Base-by-base conservation (phyloP, 495 filamentous ascomycete species). In the Annulohypoxylon nitens region DNA sequence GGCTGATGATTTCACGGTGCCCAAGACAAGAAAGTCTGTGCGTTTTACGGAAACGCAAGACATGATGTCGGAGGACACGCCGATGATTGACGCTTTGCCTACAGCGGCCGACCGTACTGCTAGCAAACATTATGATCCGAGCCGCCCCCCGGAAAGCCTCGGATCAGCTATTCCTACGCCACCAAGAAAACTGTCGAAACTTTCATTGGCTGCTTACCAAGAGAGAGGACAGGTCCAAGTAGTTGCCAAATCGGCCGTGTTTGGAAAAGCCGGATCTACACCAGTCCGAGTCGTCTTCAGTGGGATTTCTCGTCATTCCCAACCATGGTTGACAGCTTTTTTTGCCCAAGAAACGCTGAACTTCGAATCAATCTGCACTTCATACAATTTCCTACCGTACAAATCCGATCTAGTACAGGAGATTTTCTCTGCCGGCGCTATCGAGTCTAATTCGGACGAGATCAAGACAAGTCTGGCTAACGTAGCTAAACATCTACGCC, bases 11-110 rank as follows among this genome's bases (percentile, higher is more conserved):
- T 20, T 23, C 34, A 64, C 61, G 8, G 41, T 37, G 10, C 41
- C 26, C 14, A 75, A 80, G 70, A 71, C 75, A 34, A 79, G 73
- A 16, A 85, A 84, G 43, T 80, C 81, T 43, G 83, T 85, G 45
- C 80, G 80, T 37, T 84, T 83, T 67, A 59, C 74, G 37, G 77
- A 61, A 57, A 75, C 67, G 26, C 60, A 75, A n/a, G 71, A 81
- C 8, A 26, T 51, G 23, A n/a, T 18, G 39, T 36, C 60, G 25
- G 59, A 60, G 41, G 68, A 75, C 33, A 54, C 33, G 20, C 45
- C 54, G 1, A 67, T 69, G 70, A n/a, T 9, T 16, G 65, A 61
- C 23, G 57, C 18, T 60, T 3, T 11, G 9, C 30, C 18, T 9
- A 51, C 61, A 20, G 20, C 48, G 25, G 37, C 45, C 20, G 30